Percentiles rank a stretch among this genome's conserved stretches.
phyloP scores from a whole-genome alignment of 2,329 filamentous ascomycete genomes.

The Talaromyces amestolkiae region DNA sequence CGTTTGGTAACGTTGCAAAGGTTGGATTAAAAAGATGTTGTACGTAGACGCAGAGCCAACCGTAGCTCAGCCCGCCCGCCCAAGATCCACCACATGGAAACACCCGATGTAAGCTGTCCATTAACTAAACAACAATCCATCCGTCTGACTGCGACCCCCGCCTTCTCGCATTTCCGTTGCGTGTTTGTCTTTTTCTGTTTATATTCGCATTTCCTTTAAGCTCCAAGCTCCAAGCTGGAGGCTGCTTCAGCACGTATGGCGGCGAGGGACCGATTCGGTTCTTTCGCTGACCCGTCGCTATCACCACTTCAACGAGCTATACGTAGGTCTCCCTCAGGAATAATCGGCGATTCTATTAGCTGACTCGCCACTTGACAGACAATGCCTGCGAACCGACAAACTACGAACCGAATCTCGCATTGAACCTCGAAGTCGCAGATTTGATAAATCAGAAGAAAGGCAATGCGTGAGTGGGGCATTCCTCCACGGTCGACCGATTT shows the following conservation, averaged over 20 bases:
- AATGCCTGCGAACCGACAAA: constrained; percentile 96
- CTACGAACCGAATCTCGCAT: constrained; percentile 93
- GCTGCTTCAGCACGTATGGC: constrained; percentile 93
- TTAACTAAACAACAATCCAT: constrained; percentile 4
- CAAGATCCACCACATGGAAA: constrained; percentile 13
- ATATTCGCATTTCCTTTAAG: no score
- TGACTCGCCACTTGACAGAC: constrained; percentile 45
- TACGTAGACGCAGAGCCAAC: not conserved
- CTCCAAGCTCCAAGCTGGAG: constrained; percentile 65
- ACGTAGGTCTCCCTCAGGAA: constrained; percentile 46
- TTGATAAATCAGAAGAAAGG: constrained; percentile 97
- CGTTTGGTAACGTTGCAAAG: not conserved
- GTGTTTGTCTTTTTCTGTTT: not conserved
- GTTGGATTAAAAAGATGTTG: not conserved
- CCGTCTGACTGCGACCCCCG: not conserved
- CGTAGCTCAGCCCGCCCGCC: constrained; percentile 7
- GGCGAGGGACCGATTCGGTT: constrained; percentile 87
- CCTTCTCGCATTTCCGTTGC: not conserved
- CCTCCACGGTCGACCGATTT: not conserved
- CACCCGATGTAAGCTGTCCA: constrained; percentile 6
- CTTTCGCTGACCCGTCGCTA: constrained; percentile 71
- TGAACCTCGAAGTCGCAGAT: constrained; percentile 95
- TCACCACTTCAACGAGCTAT: constrained; percentile 94
- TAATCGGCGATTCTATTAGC: not conserved
- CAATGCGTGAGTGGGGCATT: constrained; percentile 59